Base-by-base conservation (phyloP, 2,329 filamentous ascomycete species). In the Clarireedia paspali region DNA sequence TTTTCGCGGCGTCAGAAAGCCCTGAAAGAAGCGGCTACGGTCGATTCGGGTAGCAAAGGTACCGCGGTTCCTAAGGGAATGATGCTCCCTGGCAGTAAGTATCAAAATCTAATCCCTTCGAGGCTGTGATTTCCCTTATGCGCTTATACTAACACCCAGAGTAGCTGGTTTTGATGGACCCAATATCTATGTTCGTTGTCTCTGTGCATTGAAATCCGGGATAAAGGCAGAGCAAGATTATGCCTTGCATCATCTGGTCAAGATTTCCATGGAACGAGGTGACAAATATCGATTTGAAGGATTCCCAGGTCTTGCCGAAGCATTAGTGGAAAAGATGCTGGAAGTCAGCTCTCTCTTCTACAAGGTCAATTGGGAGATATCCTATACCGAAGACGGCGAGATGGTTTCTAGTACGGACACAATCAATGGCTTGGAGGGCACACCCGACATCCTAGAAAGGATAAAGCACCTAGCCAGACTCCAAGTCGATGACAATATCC, bases 281-380 rank as follows among this genome's bases (percentile, higher is more conserved):
- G 94, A 97, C 69, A 96, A 96, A 71, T 96, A 95, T 73, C 88
- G 89, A 59, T 96, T 97, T 63, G 91, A 95, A 64, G 88, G 89
- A 5, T 97, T 96, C 64, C 87, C 89, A 1, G 86, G 89, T 9
- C 78, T 99, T 27, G 89, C 90, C 0, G 94, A 97, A 70, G 88
- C 89, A 3, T 78, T 99, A 9, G 84, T 95, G 55, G 87, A 91
- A 59, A 95, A 95, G 67, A 85, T 88, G 2, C 76, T 96, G 50
- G 83, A 91, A 60, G 80, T 95, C 42, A 87, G 87, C 55, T 80
- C 78, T 47, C 73, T 96, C 12, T 95, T 91, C 71, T 94, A 91
- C 67, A 79, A 94, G 52, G 80, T 95, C 23, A 79, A 85, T 56
- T 97, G 90, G 89, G 81, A 84, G 42, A 78, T 96, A 14, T 83